phyloP scores from a whole-genome alignment of 176 grass and related monocot genomes.

The Oryza coarctata region DNA sequence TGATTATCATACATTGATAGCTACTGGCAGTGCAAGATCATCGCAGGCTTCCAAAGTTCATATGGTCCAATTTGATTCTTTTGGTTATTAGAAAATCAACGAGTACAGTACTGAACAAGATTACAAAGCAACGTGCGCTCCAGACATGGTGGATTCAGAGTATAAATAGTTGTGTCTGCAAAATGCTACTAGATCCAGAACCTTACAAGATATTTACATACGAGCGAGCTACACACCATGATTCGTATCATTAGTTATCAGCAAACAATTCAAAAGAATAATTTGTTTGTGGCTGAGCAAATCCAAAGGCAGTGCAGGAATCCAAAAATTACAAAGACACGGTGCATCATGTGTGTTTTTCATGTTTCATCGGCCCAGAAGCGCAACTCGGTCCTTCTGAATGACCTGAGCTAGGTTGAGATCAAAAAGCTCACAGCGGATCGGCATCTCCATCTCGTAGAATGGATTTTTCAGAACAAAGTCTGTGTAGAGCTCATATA shows the following conservation, averaged over 20 bases:
- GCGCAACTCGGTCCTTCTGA: conserved; percentile 80
- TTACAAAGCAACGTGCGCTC: neutral
- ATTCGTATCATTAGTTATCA: neutral
- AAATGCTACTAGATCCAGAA: conserved; percentile 4
- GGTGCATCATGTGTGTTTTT: neutral
- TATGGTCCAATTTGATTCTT: neutral
- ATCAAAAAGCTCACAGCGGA: conserved; percentile 92
- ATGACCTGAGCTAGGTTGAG: conserved; percentile 82
- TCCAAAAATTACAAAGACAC: neutral
- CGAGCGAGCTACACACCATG: neutral
- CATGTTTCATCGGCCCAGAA: conserved; percentile 66
- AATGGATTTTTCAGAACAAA: conserved; percentile 96
- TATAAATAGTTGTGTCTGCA: neutral
- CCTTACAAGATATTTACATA: too few species aligned
- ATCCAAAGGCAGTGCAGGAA: neutral
- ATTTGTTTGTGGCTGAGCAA: neutral
- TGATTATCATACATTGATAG: too few species aligned
- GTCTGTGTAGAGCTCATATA: conserved; percentile 88
- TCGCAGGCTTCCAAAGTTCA: neutral
- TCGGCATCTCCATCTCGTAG: conserved; percentile 99
- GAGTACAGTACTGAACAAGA: neutral
- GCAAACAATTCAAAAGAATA: neutral
- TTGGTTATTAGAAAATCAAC: neutral
- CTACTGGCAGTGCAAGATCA: too few species aligned
- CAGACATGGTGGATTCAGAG: neutral